Conservation (phyloP, 2,329 filamentous ascomycete species). For the Calonectria hawksworthii region DNA sequence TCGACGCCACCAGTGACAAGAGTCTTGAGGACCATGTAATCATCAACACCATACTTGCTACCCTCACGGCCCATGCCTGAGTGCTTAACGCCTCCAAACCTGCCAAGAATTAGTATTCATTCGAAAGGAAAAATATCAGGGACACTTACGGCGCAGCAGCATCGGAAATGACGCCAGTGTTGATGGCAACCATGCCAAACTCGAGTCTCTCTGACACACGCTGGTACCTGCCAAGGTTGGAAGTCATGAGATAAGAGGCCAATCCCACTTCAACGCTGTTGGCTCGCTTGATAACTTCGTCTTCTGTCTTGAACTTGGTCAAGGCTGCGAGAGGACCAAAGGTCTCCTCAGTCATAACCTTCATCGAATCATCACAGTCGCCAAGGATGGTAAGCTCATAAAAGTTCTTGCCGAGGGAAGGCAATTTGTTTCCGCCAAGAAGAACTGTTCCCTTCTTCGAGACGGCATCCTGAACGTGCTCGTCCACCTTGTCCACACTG, state of each 20-base stretch:
- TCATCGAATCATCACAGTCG: neutral
- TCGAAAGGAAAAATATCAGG: neutral
- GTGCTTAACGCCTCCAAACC: slow-evolving; percentile 73
- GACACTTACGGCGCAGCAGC: slow-evolving; percentile 43
- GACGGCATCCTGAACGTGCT: neutral
- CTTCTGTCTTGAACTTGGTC: slow-evolving; percentile 2
- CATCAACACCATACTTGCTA: slow-evolving; percentile 71
- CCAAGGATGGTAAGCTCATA: slow-evolving; percentile 1
- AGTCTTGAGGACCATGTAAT: slow-evolving; percentile 70
- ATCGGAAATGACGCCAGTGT: slow-evolving; percentile 62
- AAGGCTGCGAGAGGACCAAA: neutral
- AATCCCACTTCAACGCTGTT: neutral
- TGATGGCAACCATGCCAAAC: slow-evolving; percentile 78
- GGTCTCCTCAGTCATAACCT: neutral
- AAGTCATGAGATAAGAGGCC: neutral
- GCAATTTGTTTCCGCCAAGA: neutral
- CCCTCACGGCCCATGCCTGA: slow-evolving; percentile 74
- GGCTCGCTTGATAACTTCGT: neutral
- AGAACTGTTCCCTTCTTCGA: neutral
- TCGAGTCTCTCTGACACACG: slow-evolving; percentile 76
- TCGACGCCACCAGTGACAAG: slow-evolving; percentile 58
- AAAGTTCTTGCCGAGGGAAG: slow-evolving; percentile 3
- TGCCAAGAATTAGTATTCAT: slow-evolving; percentile 26
- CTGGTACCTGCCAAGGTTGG: slow-evolving; percentile 73
- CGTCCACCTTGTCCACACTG: neutral